These are phyloP conservation scores for Grigorovia humatica DNA, from an alignment of 805 yeast species.

Conservation along the genomic window DNA sequence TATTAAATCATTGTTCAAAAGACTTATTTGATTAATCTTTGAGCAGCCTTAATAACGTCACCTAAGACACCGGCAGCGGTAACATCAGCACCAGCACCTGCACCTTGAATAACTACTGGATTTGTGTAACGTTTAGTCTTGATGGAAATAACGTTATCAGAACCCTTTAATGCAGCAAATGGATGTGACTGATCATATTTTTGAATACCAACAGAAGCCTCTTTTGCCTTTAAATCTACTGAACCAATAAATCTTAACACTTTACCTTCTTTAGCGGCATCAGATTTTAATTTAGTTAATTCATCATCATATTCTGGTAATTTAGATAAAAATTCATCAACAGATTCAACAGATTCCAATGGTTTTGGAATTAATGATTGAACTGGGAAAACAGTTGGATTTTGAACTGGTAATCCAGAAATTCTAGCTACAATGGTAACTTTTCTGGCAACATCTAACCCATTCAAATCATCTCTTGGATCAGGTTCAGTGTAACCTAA, in stretches of 20 bases:
- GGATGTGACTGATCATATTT: constrained; percentile 87
- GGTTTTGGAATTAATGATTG: constrained; percentile 86
- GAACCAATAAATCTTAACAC: constrained; percentile 91
- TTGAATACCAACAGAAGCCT: constrained; percentile 77
- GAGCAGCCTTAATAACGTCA: constrained; percentile 85
- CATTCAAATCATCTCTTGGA: constrained; percentile 97
- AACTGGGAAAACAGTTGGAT: constrained; percentile 89
- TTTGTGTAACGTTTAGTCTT: constrained; percentile 84
- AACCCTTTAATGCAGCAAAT: constrained; percentile 89
- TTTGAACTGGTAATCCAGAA: constrained; percentile 73
- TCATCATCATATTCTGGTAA: constrained; percentile 79
- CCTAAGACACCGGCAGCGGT: constrained; percentile 88
- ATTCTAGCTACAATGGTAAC: constrained; percentile 93
- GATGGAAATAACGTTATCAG: constrained; percentile 91
- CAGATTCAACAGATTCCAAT: constrained; percentile 62
- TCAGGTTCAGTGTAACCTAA: constrained; percentile 98
- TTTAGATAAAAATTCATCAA: constrained; percentile 67
- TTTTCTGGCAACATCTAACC: constrained; percentile 96
- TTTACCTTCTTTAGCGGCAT: constrained; percentile 73
- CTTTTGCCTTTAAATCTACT: constrained; percentile 62
- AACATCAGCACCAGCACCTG: constrained; percentile 80
- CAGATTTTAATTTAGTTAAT: constrained; percentile 63
- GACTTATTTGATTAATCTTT: constrained; percentile 42
- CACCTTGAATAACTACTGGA: constrained; percentile 95
- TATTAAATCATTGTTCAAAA: neutral